Base-by-base conservation (phyloP, 352 stramenopile species). In the Albugo candida region DNA sequence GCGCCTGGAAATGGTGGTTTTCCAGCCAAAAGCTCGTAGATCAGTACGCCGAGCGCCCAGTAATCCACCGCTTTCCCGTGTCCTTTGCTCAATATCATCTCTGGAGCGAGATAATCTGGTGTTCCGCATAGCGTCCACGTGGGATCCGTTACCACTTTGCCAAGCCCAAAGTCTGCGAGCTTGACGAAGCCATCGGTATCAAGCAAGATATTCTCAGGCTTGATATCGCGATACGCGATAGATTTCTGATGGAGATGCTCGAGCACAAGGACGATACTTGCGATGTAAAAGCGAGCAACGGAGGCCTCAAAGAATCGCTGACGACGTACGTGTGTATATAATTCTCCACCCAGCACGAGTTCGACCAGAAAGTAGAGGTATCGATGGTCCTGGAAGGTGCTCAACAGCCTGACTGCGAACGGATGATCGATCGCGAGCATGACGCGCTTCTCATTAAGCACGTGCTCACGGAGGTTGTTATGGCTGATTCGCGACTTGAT, bases 291-390 rank as follows among this genome's bases (percentile, higher is more conserved):
- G 37, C 70, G 67, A 11, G 73, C 76, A 2, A 87, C 48, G 1
- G 69, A 62, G 24, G 87, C 74, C 19, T 83, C 65, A 45, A 95
- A 83, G 5, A 75, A 62, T 34, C 85, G 71, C 35, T 51, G 59
- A 8, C 73, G 65, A 6, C 81, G 64, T 49, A 96, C 55, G 49
- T 94, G 89, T 38, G 83, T 95, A 64, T 95, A 96, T 6, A 96
- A 68, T 56, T 96, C 87, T 5, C 86, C 87, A 10, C 86, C 87
- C 14, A 87, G 56, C 5, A 92, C 82, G 13, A 92, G 80, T 45
- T 96, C 87, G n/a, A 96, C 68, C 0, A 96, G 60, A 51, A 96
- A 75, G 52, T 93, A 96, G 11, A 96, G 60, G 47, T 81, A 84
- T 20, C 80, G 85, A 45, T 65, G 72, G 60, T 97, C 84, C 59